These are phyloP conservation scores for Kwoniella botswanensis DNA, from an alignment of 768 basidiomycete species.

Conservation along the genomic window DNA sequence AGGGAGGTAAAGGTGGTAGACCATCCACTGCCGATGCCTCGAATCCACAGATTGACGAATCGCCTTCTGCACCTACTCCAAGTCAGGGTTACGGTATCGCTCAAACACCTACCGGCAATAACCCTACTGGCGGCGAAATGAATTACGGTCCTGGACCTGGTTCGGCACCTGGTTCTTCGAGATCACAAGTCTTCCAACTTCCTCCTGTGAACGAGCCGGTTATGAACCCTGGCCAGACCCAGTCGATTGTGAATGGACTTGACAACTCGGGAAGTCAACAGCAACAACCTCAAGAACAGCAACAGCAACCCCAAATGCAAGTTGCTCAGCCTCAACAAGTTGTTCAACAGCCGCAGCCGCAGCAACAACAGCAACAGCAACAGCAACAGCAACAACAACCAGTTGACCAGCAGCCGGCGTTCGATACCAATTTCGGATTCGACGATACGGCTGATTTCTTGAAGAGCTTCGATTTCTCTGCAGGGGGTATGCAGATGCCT, in stretches of 20 bases:
- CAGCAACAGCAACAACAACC: constrained; percentile 12
- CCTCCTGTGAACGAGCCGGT: constrained; percentile 3
- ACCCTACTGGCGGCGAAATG: constrained; percentile 7
- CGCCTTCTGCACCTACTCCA: constrained; percentile 2
- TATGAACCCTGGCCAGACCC: neutral
- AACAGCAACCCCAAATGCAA: constrained; percentile 3
- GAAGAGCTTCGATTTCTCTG: constrained; percentile 18
- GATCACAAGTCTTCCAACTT: constrained; percentile 21
- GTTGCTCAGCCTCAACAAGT: constrained; percentile 11
- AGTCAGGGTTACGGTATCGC: constrained; percentile 7
- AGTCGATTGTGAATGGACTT: neutral
- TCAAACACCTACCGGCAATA: constrained; percentile 1
- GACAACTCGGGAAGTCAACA: neutral
- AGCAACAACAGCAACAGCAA: constrained; percentile 12
- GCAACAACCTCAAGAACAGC: neutral
- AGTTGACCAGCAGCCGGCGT: neutral
- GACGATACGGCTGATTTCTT: constrained; percentile 22
- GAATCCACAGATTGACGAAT: constrained; percentile 13
- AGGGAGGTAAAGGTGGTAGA: constrained; percentile 22
- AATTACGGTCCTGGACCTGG: constrained; percentile 9
- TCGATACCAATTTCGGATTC: constrained; percentile 11
- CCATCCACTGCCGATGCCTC: constrained; percentile 14
- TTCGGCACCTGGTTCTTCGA: constrained; percentile 21
- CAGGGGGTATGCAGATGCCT: constrained; percentile 7
- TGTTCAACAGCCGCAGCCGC: constrained; percentile 1